phyloP scores from a whole-genome alignment of 345 rosid genomes.

The Litchi chinensis region DNA sequence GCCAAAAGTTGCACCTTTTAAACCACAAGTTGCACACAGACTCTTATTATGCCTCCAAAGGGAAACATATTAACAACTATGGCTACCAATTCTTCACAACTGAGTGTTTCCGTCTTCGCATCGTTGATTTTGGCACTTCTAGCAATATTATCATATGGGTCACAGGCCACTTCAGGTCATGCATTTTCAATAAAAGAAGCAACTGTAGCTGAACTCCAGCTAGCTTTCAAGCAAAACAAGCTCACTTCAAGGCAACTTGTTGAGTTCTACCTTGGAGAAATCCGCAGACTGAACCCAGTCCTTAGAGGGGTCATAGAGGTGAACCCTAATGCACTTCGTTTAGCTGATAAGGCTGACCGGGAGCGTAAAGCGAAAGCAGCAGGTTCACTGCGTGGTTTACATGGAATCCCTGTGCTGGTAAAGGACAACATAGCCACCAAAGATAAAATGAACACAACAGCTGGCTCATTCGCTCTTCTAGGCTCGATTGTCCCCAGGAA shows the following conservation, averaged over 20 bases:
- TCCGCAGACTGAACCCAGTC: not conserved
- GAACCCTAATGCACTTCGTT: constrained; percentile 6
- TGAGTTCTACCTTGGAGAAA: constrained; percentile 10
- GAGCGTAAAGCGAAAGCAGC: constrained; percentile 27
- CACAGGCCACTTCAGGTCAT: not conserved
- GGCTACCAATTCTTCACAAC: constrained; percentile 11
- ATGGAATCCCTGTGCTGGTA: constrained; percentile 68
- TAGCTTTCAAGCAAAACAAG: constrained; percentile 43
- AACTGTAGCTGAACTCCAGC: constrained; percentile 41
- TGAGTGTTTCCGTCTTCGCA: constrained; percentile 2
- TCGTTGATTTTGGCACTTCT: constrained; percentile 19
- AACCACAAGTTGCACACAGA: no score
- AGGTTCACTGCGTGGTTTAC: constrained; percentile 37
- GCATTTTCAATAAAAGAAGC: constrained; percentile 49
- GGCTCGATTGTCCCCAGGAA: constrained; percentile 65
- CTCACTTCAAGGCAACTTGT: constrained; percentile 17
- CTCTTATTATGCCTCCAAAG: no score
- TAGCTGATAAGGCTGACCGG: constrained; percentile 16
- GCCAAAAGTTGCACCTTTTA: no score
- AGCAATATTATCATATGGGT: constrained; percentile 10
- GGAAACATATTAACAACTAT: constrained; percentile 6
- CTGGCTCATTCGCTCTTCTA: constrained; percentile 66
- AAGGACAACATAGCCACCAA: constrained; percentile 69
- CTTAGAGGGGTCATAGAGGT: constrained; percentile 14
- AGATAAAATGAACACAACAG: constrained; percentile 69